Evolutionary conservation across 2,329 filamentous ascomycete genomes (phyloP), one percentile per base, ranked within the genome.

Genomic region (Sarocladium kiliense): DNA sequence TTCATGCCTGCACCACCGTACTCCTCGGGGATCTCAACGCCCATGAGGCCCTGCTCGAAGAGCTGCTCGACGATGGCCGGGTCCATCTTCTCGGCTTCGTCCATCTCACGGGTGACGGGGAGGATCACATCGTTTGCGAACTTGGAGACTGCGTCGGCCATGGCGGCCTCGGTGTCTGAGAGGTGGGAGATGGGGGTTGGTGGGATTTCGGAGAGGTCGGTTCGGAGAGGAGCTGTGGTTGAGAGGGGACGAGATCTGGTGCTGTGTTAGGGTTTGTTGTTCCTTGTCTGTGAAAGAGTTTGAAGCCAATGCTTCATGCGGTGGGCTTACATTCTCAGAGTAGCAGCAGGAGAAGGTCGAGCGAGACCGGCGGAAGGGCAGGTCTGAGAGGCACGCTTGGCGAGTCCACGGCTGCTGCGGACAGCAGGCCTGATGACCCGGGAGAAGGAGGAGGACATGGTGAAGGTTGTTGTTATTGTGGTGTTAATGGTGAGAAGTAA

Each of bases 1-100:
- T 97, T 97, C 94, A 99, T 97, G 63, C 92, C 94, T 0, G 93
- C 90, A 58, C 94, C 94, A 58, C 94, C 94, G 68, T 87, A 99
- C 72, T 97, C 92, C 73, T 99, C 94, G 16, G 94, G 93, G 56
- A 99, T 96, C 76, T 99, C 94, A 60, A 99, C 82, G 59, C 91
- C 88, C 94, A 99, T 99, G 51, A 99, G 78, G 0, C 94, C 94
- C 70, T 97, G 92, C 77, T 99, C 94, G 66, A 99, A 99, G 54
- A 96, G 82, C 74, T 94, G 89, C 76, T 96, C 91, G 5, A 99
- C 88, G 7, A 99, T 74, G 1, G 80, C 70, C 0, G 90, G 86
- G 70, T 97, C 94, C 94, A 99, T 97, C 56, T 81, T 74, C 78
- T 99, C 94, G 27, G 87, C 87, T 79, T 99, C 94, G 70, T 99